A percentile compares a stretch with the other conserved stretches of the same genome.
Evolutionary conservation across 2,329 filamentous ascomycete genomes (phyloP).

Genomic region (Aspergillus arachidicola): DNA sequence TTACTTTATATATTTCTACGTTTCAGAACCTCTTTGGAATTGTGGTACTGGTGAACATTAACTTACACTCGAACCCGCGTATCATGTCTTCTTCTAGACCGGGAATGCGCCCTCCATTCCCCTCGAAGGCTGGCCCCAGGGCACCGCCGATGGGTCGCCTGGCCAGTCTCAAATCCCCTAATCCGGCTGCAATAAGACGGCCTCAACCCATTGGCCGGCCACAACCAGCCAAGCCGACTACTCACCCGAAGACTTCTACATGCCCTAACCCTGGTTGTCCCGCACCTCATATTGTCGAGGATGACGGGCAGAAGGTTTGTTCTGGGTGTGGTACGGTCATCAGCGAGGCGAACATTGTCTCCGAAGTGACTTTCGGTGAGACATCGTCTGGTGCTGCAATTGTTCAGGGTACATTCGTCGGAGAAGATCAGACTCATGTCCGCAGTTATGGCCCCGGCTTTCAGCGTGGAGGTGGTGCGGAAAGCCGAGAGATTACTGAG

Average conservation of each 20-base stretch:
- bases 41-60: not conserved
- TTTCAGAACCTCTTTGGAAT: not conserved
- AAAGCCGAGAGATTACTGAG: slow-evolving; percentile 53
- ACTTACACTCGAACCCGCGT: not conserved
- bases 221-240: slow-evolving; percentile 35
- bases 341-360: slow-evolving; percentile 84
- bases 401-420: slow-evolving; percentile 87
- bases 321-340: slow-evolving; percentile 82
- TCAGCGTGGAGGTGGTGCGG: slow-evolving; percentile 51
- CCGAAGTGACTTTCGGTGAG: slow-evolving; percentile 91
- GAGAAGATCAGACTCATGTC: slow-evolving; percentile 80
- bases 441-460: slow-evolving; percentile 58
- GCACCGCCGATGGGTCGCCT: slow-evolving; percentile 39
- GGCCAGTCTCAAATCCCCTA: slow-evolving; percentile 43
- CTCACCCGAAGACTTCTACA: slow-evolving; percentile 42
- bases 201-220: slow-evolving; percentile 36
- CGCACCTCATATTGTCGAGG: slow-evolving; percentile 48
- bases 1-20: not conserved
- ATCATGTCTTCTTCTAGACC: slow-evolving; percentile 38
- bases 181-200: slow-evolving; percentile 41
- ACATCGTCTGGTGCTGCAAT: slow-evolving; percentile 81
- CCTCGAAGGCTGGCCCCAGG: slow-evolving; percentile 28
- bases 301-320: slow-evolving; percentile 63
- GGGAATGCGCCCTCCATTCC: slow-evolving; percentile 35
- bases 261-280: slow-evolving; percentile 51